Evolutionary conservation across 306 rosid genomes (phyloP).

Genomic region (Acacia crassicarpa): DNA sequence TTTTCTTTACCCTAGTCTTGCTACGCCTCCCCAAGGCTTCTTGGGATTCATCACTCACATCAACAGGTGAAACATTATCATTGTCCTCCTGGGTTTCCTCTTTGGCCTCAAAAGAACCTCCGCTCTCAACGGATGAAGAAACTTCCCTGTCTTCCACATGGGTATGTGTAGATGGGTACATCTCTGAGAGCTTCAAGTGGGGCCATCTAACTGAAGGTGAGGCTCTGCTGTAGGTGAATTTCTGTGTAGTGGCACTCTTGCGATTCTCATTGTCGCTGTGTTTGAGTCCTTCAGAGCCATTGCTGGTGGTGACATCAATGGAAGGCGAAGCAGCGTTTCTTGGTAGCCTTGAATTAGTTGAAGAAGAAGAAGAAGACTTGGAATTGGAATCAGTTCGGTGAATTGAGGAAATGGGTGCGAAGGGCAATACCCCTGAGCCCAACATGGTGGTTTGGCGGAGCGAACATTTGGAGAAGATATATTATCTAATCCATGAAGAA

Average conservation of each 20-base stretch:
- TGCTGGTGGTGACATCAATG: not conserved
- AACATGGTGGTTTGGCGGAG: constrained; percentile 24
- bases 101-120: constrained; percentile 28
- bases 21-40: constrained; percentile 58
- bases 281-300: constrained; percentile 27
- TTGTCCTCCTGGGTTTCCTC: constrained; percentile 28
- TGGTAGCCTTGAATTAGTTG: constrained; percentile 35
- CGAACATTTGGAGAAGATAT: not conserved
- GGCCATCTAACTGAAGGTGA: constrained; percentile 92
- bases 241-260: constrained; percentile 10
- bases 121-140: constrained; percentile 6
- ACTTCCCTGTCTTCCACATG: constrained; percentile 36
- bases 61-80: constrained; percentile 27
- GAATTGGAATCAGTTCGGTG: constrained; percentile 28
- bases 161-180: constrained; percentile 45
- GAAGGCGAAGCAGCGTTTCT: constrained; percentile 32
- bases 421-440: constrained; percentile 29
- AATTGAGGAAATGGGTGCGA: constrained; percentile 31
- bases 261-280: not conserved
- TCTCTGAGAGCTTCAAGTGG: constrained; percentile 55
- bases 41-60: constrained; percentile 43
- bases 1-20: constrained; percentile 60
- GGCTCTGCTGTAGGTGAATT: constrained; percentile 79
- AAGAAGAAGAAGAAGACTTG: constrained; percentile 1
- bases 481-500: not conserved